Evolutionary conservation across 2,329 filamentous ascomycete species (phyloP), one percentile per base, ranked within the genome.

Genomic region (Nemania sp.): DNA sequence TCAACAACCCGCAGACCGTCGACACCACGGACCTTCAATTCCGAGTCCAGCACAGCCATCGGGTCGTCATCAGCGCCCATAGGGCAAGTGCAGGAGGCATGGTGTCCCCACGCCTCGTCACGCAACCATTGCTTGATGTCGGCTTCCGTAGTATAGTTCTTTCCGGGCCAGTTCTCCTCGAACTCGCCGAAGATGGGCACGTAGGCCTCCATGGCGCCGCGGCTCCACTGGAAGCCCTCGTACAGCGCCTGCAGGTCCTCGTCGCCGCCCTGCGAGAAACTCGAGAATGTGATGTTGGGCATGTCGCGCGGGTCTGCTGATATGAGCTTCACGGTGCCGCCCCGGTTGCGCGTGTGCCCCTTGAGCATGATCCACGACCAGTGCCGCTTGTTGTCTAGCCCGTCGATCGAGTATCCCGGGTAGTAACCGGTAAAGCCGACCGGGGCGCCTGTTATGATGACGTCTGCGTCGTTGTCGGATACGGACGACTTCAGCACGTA

Each of bases 201-300:
- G 38, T 68, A 62, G 38, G 11, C 52, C 24, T 49, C 38, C 51
- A 79, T 70, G 4, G 84, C 82, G 3, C 83, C 77, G 2, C 88
- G 85, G 0, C 84, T 80, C 5, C 87, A 82, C 61, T 82, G 73
- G 29, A 90, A 76, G 0, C 82, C 86, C 72, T 91, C 88, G 26
- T 81, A 80, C 22, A 89, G 68, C 0, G 88, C 86, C 47, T 88
- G 84, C 6, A 86, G 75, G 53, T 87, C 82, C 20, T 82, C 79
- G 0, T 77, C 78, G 7, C 81, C 79, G 6, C 86, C 85, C 80
- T 72, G 80, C 75, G 81, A 77, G 81, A 83, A 88, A 75, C 83
- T 88, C 71, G 85, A 84, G 79, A 89, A 89, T 69, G 84, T 82
- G 73, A 90, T 90, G 26, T 85, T 78, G 0, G 89, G 89, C 24